Base-by-base conservation (phyloP, 2,329 filamentous ascomycete species). In the Fusarium brevicatenulatum region DNA sequence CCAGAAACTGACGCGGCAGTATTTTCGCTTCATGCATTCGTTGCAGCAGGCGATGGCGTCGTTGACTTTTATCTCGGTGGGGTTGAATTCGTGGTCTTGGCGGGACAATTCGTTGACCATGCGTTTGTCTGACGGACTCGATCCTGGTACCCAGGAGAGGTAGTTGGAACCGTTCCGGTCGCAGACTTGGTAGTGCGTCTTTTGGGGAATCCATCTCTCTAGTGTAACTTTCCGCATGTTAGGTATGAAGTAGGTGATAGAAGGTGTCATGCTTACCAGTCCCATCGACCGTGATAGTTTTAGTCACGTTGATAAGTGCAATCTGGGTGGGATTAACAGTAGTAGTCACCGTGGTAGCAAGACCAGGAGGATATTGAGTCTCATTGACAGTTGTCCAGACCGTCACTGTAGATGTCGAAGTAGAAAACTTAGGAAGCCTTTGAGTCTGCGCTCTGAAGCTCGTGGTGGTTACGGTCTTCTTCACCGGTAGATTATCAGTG, bases 401-500 rank as follows among this genome's bases (percentile, higher is more conserved):
- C 7, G 30, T 36, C 6, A 10, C 4, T 4, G 2, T 36, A 1
- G 0, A 0, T 15, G 30, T 52, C 9, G 12, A 0, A 13, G 12
- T 36, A 1, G 12, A 25, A 25, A 4, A 0, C 30, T n/a, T 8
- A 2, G 9, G 4, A 5, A 10, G 6, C 0, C 0, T 8, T 3
- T 19, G 16, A 2, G 6, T 50, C 5, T 36, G 30, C n/a, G 4
- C 1, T 15, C 9, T 15, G 0, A 36, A 25, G 30, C 30, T 52
- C 0, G 49, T 25, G 30, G 18, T 8, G 9, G 49, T 52, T 9
- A 36, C 4, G 1, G n/a, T 52, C n/a, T 3, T 25, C n/a, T 52
- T 23, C 25, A 11, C 2, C 6, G 30, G 49, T 12, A 52, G 3
- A 3, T 36, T 7, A 10, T 52, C 18, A 21, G 49, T 52, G 18